These are phyloP conservation scores for Colletotrichum australisinense DNA, from an alignment of 2,329 filamentous ascomycete genomes.

Conservation along the genomic window DNA sequence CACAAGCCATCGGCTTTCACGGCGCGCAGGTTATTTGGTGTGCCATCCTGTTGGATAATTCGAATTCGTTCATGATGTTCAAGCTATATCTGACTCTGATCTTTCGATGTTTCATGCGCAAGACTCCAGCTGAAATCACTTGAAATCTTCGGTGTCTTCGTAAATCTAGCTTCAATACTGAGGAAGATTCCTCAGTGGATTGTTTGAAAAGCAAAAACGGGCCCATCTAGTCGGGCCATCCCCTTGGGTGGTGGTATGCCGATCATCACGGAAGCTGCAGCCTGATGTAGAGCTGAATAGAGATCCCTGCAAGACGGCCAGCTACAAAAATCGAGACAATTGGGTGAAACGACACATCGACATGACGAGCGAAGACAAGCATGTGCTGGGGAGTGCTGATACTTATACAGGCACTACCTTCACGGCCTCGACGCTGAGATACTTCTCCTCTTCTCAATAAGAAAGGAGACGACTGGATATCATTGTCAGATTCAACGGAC, in stretches of 20 bases:
- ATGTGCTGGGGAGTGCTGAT: neutral
- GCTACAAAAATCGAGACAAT: neutral
- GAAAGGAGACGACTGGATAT: neutral
- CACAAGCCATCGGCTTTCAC: neutral
- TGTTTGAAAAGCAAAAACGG: neutral
- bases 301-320: neutral
- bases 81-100: neutral
- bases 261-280: neutral
- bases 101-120: neutral
- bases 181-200: neutral
- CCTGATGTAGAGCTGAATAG: neutral
- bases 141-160: neutral
- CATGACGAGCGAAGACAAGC: neutral
- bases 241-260: neutral
- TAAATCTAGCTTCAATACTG: neutral
- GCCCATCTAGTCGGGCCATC: neutral
- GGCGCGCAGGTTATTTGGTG: neutral
- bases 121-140: neutral
- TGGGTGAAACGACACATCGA: neutral
- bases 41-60: neutral
- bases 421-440: too few species aligned
- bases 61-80: neutral
- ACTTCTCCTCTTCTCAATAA: neutral
- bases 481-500: neutral
- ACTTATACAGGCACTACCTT: neutral